phyloP scores from a whole-genome alignment of 345 rosid species.

The Ailanthus altissimus region DNA sequence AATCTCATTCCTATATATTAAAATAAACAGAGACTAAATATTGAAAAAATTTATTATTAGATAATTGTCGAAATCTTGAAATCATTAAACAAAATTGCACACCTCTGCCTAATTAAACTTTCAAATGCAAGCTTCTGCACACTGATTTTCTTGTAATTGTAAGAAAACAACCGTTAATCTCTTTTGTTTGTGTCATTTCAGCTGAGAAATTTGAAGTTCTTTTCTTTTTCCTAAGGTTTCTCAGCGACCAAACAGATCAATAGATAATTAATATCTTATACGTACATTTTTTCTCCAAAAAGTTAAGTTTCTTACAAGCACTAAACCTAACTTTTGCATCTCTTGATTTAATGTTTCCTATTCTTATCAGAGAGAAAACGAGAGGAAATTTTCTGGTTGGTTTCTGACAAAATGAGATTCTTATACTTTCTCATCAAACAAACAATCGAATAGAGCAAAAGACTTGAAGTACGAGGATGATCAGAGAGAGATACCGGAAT shows the following conservation, averaged over 20 bases:
- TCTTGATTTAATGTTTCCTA: background rate
- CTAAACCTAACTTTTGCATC: background rate
- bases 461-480: background rate
- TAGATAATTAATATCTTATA: background rate
- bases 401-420: constrained; percentile 2
- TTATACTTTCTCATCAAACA: constrained; percentile 16
- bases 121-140: too few species aligned
- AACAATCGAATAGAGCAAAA: background rate
- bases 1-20: too few species aligned
- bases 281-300: background rate
- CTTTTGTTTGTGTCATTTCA: background rate
- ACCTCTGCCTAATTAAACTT: background rate
- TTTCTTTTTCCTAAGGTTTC: background rate
- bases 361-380: background rate
- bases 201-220: background rate
- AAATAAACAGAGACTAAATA: too few species aligned
- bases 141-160: background rate
- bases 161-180: background rate
- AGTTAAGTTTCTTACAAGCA: background rate
- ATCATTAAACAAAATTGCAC: background rate
- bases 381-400: background rate
- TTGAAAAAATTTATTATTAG: too few species aligned
- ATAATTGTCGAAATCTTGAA: background rate
- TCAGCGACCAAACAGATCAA: background rate
- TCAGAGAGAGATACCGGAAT: constrained; percentile 20